Evolutionary conservation across 257 asterid species (phyloP).

Genomic region (Ehretia macrophylla): DNA sequence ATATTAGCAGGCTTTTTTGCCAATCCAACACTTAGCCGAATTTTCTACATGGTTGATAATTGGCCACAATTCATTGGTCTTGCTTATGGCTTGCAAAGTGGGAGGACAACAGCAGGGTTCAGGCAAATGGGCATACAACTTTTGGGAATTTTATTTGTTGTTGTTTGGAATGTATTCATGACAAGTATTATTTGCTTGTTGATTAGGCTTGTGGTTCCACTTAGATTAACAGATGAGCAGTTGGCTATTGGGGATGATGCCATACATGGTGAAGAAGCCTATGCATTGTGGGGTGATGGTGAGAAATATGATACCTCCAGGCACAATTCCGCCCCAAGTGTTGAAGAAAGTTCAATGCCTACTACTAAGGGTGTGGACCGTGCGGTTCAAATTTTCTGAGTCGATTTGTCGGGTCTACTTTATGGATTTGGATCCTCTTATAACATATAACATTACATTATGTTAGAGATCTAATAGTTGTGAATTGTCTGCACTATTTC

Average conservation of each 20-base stretch:
- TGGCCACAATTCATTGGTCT: constrained; percentile 49
- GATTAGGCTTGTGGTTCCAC: constrained; percentile 45
- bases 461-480: no score
- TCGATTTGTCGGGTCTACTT: no score
- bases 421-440: no score
- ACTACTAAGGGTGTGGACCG: constrained; percentile 11
- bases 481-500: no score
- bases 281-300: constrained; percentile 81
- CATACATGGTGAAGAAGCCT: constrained; percentile 78
- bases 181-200: constrained; percentile 62
- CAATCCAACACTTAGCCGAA: constrained; percentile 45
- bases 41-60: constrained; percentile 29
- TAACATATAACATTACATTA: no score
- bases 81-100: constrained; percentile 46
- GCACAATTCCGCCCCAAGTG: constrained; percentile 32
- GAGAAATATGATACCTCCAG: constrained; percentile 49
- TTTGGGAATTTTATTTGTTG: constrained; percentile 45
- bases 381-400: constrained; percentile 1
- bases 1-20: constrained; percentile 67
- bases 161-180: constrained; percentile 31
- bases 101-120: constrained; percentile 35
- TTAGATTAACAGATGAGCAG: constrained; percentile 50
- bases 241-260: constrained; percentile 57
- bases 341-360: constrained; percentile 26
- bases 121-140: constrained; percentile 59